phyloP scores from a whole-genome alignment of 768 basidiomycete genomes.

The Lactarius hengduanensis region DNA sequence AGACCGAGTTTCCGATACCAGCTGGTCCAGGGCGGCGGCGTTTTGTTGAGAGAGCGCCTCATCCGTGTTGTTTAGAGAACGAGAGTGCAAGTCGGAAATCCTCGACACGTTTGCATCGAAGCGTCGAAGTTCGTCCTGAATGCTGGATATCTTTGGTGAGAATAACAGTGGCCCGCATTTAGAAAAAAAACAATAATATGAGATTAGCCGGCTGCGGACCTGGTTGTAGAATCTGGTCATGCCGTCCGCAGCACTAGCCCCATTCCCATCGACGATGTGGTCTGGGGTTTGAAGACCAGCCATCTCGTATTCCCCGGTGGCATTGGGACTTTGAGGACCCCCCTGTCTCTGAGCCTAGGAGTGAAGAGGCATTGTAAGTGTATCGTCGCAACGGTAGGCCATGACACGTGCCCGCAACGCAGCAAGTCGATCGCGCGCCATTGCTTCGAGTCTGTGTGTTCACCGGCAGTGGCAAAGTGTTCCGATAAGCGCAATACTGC shows the following conservation, averaged over 20 bases:
- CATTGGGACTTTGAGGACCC: constrained; percentile 29
- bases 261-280: constrained; percentile 29
- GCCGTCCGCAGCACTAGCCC: constrained; percentile 29
- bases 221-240: constrained; percentile 37
- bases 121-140: constrained; percentile 66
- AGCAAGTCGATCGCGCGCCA: constrained; percentile 31
- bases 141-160: constrained; percentile 57
- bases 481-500: constrained; percentile 1
- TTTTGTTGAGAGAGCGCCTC: constrained; percentile 62
- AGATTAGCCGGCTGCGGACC: constrained; percentile 29
- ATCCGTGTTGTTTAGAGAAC: constrained; percentile 74
- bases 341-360: constrained; percentile 36
- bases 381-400: not conserved
- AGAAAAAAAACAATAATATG: not conserved
- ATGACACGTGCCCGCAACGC: constrained; percentile 28
- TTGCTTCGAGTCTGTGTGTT: constrained; percentile 1
- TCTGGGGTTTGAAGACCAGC: constrained; percentile 30
- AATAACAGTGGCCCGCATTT: not conserved
- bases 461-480: constrained; percentile 8
- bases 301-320: constrained; percentile 35
- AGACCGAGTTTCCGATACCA: constrained; percentile 69
- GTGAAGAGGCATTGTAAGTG: constrained; percentile 7
- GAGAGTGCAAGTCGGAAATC: constrained; percentile 72
- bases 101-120: constrained; percentile 69
- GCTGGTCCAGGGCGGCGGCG: constrained; percentile 60